A percentile compares a stretch with the other conserved stretches of the same genome.
Conservation (phyloP, 495 filamentous ascomycete species). For the Xylaria cubensis region DNA sequence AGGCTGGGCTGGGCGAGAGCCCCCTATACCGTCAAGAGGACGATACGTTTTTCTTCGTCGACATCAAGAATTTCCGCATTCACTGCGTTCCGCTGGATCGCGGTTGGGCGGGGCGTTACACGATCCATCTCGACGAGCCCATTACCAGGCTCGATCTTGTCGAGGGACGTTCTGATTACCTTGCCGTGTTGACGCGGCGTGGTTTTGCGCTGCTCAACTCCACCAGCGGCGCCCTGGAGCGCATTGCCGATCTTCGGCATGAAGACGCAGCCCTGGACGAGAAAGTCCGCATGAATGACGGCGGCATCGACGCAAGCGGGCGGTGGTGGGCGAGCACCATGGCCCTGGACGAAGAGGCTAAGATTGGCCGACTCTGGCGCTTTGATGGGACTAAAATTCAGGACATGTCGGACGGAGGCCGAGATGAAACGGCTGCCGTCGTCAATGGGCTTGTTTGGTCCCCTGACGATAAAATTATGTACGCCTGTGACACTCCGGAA, state of each 20-base stretch:
- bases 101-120: constrained; percentile 17
- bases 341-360: constrained; percentile 27
- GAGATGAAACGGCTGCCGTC: constrained; percentile 33
- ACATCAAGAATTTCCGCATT: constrained; percentile 29
- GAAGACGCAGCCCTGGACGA: constrained; percentile 32
- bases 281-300: constrained; percentile 39
- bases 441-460: constrained; percentile 41
- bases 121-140: constrained; percentile 23
- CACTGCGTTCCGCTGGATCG: constrained; percentile 24
- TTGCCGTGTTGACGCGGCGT: constrained; percentile 21
- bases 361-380: constrained; percentile 23
- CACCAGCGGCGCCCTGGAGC: constrained; percentile 35
- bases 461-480: constrained; percentile 31
- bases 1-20: constrained; percentile 28
- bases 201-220: constrained; percentile 37
- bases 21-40: constrained; percentile 28
- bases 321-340: constrained; percentile 39
- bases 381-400: constrained; percentile 28
- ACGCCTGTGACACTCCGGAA: constrained; percentile 34
- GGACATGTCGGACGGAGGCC: constrained; percentile 27
- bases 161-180: constrained; percentile 9
- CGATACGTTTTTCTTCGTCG: constrained; percentile 33
- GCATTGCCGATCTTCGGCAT: constrained; percentile 33
- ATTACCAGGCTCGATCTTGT: constrained; percentile 22
- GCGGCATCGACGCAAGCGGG: constrained; percentile 33